A percentile compares a stretch with the other conserved stretches of the same genome.
Evolutionary conservation across 2,329 filamentous ascomycete species (phyloP).

Genomic region (Neofusicoccum parvum): DNA sequence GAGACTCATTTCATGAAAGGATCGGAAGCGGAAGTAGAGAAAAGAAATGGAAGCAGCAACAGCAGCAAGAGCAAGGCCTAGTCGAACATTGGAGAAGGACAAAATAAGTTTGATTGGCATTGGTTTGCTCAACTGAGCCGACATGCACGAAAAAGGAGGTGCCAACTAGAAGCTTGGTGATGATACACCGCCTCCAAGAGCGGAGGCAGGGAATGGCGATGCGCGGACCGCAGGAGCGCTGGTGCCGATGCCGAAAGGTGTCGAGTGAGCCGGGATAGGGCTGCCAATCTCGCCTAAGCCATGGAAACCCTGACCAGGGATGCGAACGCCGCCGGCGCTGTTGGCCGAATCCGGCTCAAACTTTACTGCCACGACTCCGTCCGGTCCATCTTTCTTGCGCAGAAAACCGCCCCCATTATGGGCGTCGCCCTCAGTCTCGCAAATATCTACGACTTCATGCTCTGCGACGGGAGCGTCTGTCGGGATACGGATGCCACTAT

Average conservation of each 20-base stretch:
- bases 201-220: conserved; percentile 6
- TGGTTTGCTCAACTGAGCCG: too few relatives aligned
- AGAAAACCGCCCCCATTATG: conserved; percentile 93
- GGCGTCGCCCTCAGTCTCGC: conserved; percentile 84
- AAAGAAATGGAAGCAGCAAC: too few relatives aligned
- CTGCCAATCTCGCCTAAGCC: conserved; percentile 52
- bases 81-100: too few relatives aligned
- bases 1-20: too few relatives aligned
- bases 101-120: too few relatives aligned
- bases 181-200: conserved; percentile 15
- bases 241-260: background rate
- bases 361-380: conserved; percentile 44
- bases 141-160: background rate
- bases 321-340: conserved; percentile 13
- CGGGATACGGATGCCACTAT: conserved; percentile 61
- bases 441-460: conserved; percentile 77
- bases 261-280: conserved; percentile 29
- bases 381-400: conserved; percentile 56
- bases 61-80: too few relatives aligned
- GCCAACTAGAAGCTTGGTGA: conserved; percentile 18
- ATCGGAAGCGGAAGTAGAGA: too few relatives aligned
- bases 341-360: conserved; percentile 36
- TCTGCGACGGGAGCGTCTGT: conserved; percentile 59
- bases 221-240: background rate
- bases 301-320: conserved; percentile 22